A percentile compares a stretch with the other conserved stretches of the same genome.
Evolutionary conservation across 2,329 filamentous ascomycete species (phyloP).

Genomic region (Paraconiothyrium sp.): DNA sequence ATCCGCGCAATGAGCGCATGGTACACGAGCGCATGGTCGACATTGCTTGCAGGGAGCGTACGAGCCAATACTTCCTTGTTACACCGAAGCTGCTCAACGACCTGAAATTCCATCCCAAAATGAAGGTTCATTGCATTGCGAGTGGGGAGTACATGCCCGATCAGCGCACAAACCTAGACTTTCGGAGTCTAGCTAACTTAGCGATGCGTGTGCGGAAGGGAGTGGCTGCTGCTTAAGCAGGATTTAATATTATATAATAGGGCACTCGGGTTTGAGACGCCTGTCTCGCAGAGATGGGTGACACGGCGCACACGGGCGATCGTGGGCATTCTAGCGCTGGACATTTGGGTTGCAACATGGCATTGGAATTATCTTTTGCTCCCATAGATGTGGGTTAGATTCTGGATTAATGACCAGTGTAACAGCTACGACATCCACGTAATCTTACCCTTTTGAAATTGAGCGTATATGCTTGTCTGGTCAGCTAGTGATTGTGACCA

Average conservation of each 20-base stretch:
- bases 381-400: neutral
- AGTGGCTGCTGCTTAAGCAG: conserved; percentile 25
- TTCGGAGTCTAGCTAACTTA: conserved; percentile 49
- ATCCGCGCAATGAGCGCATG: conserved; percentile 97
- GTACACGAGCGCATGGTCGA: conserved; percentile 98
- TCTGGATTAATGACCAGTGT: neutral
- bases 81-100: conserved; percentile 92
- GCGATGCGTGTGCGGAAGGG: conserved; percentile 43
- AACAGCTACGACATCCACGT: neutral
- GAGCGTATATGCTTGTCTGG: neutral
- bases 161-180: conserved; percentile 54
- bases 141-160: conserved; percentile 75
- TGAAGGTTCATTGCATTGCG: conserved; percentile 93
- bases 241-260: neutral
- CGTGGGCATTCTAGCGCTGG: neutral
- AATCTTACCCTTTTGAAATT: neutral
- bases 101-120: conserved; percentile 85
- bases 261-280: neutral
- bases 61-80: conserved; percentile 90
- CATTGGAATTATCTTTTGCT: neutral
- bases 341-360: neutral
- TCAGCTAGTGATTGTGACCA: conserved; percentile 1
- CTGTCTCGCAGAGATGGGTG: neutral
- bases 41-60: conserved; percentile 86
- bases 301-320: neutral